Base-by-base conservation (phyloP, 1,139 yeast genomes). In the Pichia sp. region DNA sequence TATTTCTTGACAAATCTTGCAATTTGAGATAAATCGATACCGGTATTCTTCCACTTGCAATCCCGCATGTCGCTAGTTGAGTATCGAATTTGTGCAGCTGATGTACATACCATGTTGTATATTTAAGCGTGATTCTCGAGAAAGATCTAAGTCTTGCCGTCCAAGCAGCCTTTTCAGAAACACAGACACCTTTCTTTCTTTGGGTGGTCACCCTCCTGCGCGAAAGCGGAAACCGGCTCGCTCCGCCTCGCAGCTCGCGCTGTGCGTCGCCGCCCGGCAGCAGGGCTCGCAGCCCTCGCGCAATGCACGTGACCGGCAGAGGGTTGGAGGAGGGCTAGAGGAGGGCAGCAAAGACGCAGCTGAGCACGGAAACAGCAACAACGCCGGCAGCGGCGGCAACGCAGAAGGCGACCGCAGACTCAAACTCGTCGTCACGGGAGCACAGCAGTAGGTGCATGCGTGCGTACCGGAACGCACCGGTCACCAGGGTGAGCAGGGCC, bases 91-190 rank as follows among this genome's bases (percentile, higher is more conserved):
- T n/a, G n/a, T n/a, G n/a, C n/a, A n/a, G n/a, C n/a, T 22, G n/a
- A 8, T 14, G 33, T 42, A 43, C 46, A 37, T 43, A 43, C 46
- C 46, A 43, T 43, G 36, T 30, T 42, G 45, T 41, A 35, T 42
- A 22, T 42, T 33, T 35, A 41, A 41, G 44, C 38, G 36, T 31
- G 23, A 28, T 38, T 30, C 22, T 12, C n/a, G 5, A 18, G 5
- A 17, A 28, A 25, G 28, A 5, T 25, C 6, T 10, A 22, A 22
- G 24, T 22, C 24, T 22, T 7, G 24, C 7, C 17, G n/a, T 12
- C 31, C n/a, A 8, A 20, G 17, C 23, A 20, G 34, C 7, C 18
- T 14, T 7, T 18, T 26, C 18, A 26, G 10, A 26, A 26, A 26
- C 30, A 26, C 18, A 26, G 30, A n/a, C n/a, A n/a, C n/a, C n/a